Conservation (phyloP, 2,329 filamentous ascomycete species). For the Aspergillus eucalypticola region DNA sequence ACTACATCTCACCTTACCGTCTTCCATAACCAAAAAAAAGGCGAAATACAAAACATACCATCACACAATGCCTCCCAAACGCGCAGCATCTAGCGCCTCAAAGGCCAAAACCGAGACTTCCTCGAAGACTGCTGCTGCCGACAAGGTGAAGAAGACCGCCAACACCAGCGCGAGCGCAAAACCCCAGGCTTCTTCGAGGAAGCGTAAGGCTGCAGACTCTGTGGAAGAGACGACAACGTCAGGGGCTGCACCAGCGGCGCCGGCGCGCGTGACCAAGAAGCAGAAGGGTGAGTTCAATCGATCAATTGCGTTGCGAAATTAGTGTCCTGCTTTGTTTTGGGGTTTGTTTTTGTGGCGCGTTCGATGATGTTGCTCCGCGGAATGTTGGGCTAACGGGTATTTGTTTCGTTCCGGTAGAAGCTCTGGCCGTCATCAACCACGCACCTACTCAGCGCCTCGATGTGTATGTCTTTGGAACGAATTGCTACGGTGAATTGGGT, state of each 20-base stretch:
- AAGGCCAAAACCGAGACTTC: not conserved
- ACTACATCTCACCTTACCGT: not conserved
- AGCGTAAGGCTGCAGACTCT: constrained; percentile 8
- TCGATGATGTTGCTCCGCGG: not conserved
- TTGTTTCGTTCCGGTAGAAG: not conserved
- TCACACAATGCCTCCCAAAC: constrained; percentile 4
- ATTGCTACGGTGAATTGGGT: constrained; percentile 73
- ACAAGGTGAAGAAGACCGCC: not conserved
- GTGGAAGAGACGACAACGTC: constrained; percentile 3
- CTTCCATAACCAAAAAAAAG: not conserved
- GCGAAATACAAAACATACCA: not conserved
- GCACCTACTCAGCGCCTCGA: constrained; percentile 65
- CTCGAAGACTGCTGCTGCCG: not conserved
- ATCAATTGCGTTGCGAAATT: not conserved
- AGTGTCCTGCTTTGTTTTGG: not conserved
- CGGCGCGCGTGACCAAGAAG: constrained; percentile 9
- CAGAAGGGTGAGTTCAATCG: constrained; percentile 6
- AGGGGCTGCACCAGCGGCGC: not conserved
- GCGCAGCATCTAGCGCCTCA: not conserved
- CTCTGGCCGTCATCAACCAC: constrained; percentile 12
- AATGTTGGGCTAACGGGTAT: not conserved
- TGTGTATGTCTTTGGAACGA: constrained; percentile 77
- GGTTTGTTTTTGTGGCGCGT: not conserved
- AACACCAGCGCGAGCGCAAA: not conserved
- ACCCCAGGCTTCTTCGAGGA: constrained; percentile 2